Evolutionary conservation across 148 eudicot species (phyloP).

Genomic region (Rhododendron mucronatum): DNA sequence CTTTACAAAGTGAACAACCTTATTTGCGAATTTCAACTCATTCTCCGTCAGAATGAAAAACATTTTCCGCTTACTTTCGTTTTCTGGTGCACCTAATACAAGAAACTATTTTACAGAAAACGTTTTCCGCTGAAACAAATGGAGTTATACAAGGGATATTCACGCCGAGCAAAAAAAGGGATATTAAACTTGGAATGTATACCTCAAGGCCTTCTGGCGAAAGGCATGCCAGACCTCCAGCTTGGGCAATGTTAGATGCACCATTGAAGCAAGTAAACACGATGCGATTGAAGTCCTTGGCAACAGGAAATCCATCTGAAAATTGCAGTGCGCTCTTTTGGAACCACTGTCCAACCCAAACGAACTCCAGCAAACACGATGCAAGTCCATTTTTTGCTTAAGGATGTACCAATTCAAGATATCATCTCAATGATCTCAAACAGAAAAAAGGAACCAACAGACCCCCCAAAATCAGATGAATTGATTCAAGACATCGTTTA

Average conservation of each 20-base stretch:
- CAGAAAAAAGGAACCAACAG: not conserved
- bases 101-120: not conserved
- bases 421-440: not conserved
- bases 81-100: not conserved
- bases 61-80: not conserved
- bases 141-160: not conserved
- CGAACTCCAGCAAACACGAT: slow-evolving; percentile 80
- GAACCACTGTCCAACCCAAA: slow-evolving; percentile 95
- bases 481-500: not conserved
- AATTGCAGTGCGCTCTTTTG: slow-evolving; percentile 42
- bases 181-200: not conserved
- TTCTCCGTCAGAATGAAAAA: not conserved
- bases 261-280: slow-evolving; percentile 52
- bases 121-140: not conserved
- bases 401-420: not conserved
- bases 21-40: not conserved
- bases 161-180: not conserved
- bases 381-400: not conserved
- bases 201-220: slow-evolving; percentile 61
- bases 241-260: slow-evolving; percentile 38
- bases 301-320: slow-evolving; percentile 56
- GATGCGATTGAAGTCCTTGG: slow-evolving; percentile 42
- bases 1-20: not conserved
- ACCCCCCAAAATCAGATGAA: not conserved
- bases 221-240: slow-evolving; percentile 81